phyloP scores from a whole-genome alignment of 2,329 filamentous ascomycete genomes.

The Fusarium sp. region DNA sequence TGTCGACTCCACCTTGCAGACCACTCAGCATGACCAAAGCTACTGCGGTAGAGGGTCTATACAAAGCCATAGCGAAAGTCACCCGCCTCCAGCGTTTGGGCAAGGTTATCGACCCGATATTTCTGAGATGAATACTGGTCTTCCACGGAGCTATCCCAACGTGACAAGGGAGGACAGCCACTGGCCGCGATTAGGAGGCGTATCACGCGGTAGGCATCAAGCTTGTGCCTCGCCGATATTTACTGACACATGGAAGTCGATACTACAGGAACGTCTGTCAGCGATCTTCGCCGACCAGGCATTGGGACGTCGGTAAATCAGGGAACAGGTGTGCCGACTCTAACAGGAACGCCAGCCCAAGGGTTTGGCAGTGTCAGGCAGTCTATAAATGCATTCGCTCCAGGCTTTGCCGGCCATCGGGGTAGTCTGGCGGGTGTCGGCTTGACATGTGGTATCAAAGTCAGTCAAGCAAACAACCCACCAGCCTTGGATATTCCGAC shows the following conservation, averaged over 20 bases:
- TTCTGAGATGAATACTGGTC: conserved; percentile 27
- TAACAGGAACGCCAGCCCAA: conserved; percentile 15
- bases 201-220: conserved; percentile 24
- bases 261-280: conserved; percentile 7
- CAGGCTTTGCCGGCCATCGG: conserved; percentile 36
- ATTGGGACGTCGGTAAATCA: conserved; percentile 18
- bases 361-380: conserved; percentile 17
- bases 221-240: too few relatives aligned
- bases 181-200: conserved; percentile 30
- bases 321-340: conserved; percentile 8
- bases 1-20: conserved; percentile 45
- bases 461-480: conserved; percentile 40
- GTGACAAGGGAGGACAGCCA: conserved; percentile 20
- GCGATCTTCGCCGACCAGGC: conserved; percentile 17
- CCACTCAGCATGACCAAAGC: conserved; percentile 18
- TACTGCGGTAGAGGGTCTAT: conserved; percentile 9
- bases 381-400: conserved; percentile 10
- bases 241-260: conserved; percentile 28
- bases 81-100: conserved; percentile 12
- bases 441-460: conserved; percentile 45
- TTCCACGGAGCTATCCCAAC: conserved; percentile 21
- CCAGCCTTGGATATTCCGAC: conserved; percentile 28
- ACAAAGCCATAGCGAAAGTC: neutral
- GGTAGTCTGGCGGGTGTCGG: conserved; percentile 41
- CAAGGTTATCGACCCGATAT: conserved; percentile 32